Percentiles rank a stretch among this genome's conserved stretches.
phyloP scores from a whole-genome alignment of 345 rosid genomes.

The Salix dunnii region DNA sequence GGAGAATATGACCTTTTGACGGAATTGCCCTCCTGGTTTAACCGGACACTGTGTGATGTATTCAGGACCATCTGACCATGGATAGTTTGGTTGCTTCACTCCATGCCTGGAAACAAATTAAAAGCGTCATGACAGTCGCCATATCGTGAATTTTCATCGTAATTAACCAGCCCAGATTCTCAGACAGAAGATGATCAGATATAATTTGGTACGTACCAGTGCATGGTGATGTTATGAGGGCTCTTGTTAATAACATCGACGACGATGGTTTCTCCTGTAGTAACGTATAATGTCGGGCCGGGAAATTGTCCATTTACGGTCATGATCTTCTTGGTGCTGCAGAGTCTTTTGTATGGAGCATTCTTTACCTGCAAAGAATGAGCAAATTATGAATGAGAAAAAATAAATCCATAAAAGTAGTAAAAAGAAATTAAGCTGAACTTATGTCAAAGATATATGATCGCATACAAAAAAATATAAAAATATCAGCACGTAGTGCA shows the following conservation, averaged over 20 bases:
- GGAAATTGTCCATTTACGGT: slow-evolving; percentile 34
- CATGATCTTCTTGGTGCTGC: slow-evolving; percentile 24
- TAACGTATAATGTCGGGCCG: slow-evolving; percentile 25
- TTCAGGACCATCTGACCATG: slow-evolving; percentile 50
- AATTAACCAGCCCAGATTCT: too few species aligned
- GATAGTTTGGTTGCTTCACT: slow-evolving; percentile 36
- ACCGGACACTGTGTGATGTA: slow-evolving; percentile 46
- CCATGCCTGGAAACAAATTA: slow-evolving; percentile 31
- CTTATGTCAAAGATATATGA: too few species aligned
- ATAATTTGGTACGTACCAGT: slow-evolving; percentile 17
- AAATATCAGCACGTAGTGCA: too few species aligned
- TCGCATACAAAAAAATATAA: too few species aligned
- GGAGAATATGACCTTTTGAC: slow-evolving; percentile 22
- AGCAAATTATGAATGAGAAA: not conserved
- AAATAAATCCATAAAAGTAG: too few species aligned
- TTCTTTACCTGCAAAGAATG: slow-evolving; percentile 5
- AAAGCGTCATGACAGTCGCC: not conserved
- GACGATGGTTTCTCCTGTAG: slow-evolving; percentile 24
- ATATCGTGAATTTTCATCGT: too few species aligned
- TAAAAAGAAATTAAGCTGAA: too few species aligned
- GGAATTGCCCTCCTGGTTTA: slow-evolving; percentile 17
- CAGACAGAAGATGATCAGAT: not conserved
- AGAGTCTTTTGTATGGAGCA: slow-evolving; percentile 12
- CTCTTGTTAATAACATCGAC: slow-evolving; percentile 27
- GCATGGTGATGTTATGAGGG: slow-evolving; percentile 31